Conservation (phyloP, 2,329 filamentous ascomycete species). For the Phialemoniopsis sp. region DNA sequence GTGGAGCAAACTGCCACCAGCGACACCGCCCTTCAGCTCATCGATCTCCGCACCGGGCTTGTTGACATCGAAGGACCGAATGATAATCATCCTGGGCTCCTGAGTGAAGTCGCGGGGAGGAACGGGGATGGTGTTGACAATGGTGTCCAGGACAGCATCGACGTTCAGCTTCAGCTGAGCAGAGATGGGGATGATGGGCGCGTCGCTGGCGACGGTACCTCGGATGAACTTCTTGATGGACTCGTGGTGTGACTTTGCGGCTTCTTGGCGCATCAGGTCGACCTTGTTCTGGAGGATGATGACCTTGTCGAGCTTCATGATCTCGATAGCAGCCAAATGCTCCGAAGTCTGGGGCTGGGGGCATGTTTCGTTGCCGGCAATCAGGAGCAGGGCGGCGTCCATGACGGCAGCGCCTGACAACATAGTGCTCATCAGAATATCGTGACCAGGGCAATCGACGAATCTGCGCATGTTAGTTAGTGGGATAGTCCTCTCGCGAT, state of each 20-base stretch:
- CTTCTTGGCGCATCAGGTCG: conserved; percentile 95
- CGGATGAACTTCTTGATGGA: conserved; percentile 98
- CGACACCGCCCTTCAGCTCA: conserved; percentile 96
- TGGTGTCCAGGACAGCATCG: conserved; percentile 93
- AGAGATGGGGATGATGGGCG: conserved; percentile 93
- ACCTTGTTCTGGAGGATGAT: conserved; percentile 99
- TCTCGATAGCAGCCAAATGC: conserved; percentile 97
- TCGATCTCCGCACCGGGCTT: conserved; percentile 99
- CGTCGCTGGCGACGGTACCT: conserved; percentile 91
- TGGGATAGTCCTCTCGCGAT: background rate
- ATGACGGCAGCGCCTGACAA: conserved; percentile 98
- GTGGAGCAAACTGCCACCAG: conserved; percentile 92
- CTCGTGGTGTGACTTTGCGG: conserved; percentile 88
- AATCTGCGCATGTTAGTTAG: conserved; percentile 54
- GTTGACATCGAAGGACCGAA: conserved; percentile 99
- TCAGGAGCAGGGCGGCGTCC: conserved; percentile 94
- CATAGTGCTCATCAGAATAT: conserved; percentile 99
- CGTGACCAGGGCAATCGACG: conserved; percentile 98
- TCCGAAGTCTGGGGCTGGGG: conserved; percentile 98
- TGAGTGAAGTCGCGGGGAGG: conserved; percentile 86
- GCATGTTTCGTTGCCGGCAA: conserved; percentile 97
- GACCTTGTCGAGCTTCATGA: conserved; percentile 99
- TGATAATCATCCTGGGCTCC: conserved; percentile 97
- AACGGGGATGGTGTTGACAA: conserved; percentile 92
- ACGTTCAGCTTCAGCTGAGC: conserved; percentile 99